Evolutionary conservation across 257 asterid genomes (phyloP).

Genomic region (Gentiana straminea): DNA sequence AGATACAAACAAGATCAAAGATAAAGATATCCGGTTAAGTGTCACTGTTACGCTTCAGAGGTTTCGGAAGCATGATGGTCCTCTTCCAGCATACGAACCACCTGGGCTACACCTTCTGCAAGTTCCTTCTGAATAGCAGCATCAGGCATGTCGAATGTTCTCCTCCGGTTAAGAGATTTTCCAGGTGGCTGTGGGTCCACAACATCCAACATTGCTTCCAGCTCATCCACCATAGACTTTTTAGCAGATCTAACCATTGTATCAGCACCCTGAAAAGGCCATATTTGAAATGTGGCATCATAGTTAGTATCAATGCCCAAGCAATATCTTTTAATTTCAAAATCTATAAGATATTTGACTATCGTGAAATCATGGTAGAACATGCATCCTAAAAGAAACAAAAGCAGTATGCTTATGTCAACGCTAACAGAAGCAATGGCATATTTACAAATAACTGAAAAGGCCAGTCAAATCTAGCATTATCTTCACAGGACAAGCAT

Average conservation of each 20-base stretch:
- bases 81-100: constrained; percentile 64
- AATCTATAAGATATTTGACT: no score
- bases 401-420: no score
- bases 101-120: constrained; percentile 83
- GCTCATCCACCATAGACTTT: constrained; percentile 69
- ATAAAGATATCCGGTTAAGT: not conserved
- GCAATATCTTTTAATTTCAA: no score
- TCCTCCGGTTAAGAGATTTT: constrained; percentile 41
- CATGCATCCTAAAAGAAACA: no score
- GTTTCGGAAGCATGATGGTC: constrained; percentile 41
- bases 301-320: no score
- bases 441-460: no score
- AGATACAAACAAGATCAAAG: constrained; percentile 6
- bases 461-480: no score
- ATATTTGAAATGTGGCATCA: not conserved
- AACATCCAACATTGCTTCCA: constrained; percentile 87
- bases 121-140: constrained; percentile 51
- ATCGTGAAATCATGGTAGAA: no score
- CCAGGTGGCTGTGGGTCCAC: constrained; percentile 76
- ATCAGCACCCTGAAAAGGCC: constrained; percentile 60
- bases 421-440: no score
- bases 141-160: constrained; percentile 89
- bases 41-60: constrained; percentile 36
- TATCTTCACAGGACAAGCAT: no score
- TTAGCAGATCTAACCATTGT: constrained; percentile 64